These are phyloP conservation scores for Zoysia pacifica DNA, from an alignment of 176 grass and related monocot species.

Conservation along the genomic window DNA sequence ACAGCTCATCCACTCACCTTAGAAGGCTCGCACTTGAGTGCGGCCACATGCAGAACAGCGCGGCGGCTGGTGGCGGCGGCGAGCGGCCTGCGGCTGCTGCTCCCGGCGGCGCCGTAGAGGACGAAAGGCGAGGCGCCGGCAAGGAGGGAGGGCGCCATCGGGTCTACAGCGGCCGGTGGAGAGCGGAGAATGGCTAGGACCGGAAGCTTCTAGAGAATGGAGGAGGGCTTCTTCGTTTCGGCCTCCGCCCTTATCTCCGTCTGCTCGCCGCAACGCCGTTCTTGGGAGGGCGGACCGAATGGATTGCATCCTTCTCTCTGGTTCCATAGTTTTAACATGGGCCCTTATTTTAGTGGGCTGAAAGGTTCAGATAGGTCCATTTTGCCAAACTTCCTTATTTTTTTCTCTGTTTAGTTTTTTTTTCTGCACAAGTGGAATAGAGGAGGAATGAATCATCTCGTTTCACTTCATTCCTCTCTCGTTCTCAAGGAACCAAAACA, in stretches of 20 bases:
- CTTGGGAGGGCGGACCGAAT: not conserved
- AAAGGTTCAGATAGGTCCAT: not conserved
- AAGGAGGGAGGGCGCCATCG: constrained; percentile 57
- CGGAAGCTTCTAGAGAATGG: constrained; percentile 34
- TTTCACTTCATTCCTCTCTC: no score
- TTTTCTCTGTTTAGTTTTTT: no score
- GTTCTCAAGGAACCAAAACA: no score
- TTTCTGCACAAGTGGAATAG: no score
- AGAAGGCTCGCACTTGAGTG: constrained; percentile 75
- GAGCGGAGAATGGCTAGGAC: not conserved
- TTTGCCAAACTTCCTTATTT: no score
- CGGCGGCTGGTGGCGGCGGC: constrained; percentile 17
- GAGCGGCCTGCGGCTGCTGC: constrained; percentile 19
- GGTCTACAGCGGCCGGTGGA: not conserved
- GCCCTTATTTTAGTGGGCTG: not conserved
- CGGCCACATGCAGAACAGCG: constrained; percentile 43
- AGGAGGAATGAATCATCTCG: no score
- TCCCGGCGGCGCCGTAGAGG: constrained; percentile 28
- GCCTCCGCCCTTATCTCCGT: constrained; percentile 34
- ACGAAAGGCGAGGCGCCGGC: constrained; percentile 52
- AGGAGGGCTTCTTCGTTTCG: not conserved
- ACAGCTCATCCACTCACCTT: constrained; percentile 46
- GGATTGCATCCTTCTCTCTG: constrained; percentile 34
- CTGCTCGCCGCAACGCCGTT: not conserved
- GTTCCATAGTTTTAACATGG: constrained; percentile 1